Evolutionary conservation across 2,329 filamentous ascomycete genomes (phyloP), one percentile per base, ranked within the genome.

Genomic region (Penicillium rolfsii): DNA sequence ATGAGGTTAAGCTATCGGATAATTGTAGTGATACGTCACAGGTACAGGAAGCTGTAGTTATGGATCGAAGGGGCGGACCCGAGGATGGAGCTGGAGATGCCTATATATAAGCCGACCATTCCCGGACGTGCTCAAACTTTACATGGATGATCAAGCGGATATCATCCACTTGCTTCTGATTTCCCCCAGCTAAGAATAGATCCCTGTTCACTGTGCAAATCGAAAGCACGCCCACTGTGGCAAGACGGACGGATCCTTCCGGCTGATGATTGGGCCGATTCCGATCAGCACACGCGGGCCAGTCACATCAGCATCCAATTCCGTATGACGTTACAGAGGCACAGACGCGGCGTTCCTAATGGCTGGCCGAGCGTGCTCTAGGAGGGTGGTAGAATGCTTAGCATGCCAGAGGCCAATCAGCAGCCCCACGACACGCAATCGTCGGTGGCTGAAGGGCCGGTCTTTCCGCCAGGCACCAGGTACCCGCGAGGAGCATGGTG

Each of bases 361-460:
- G 65, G 64, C 24, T 43, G 30, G 54, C 56, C 57, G 52, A 55
- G 35, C 57, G 45, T 49, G 55, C 5, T 24, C 55, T 59, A 49
- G 26, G 26, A 6, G 12, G 11, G 24, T 58, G 46, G 61, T 49
- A 64, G 65, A 67, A 66, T 69, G 67, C 66, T 69, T 68, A 67
- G 61, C 59, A 61, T 62, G 7, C 14, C 14, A 19, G 16, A 30
- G 43, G 9, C 67, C 66, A 68, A 67, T 67, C 60, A 57, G n/a
- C 12, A 12, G 5, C 38, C 16, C 14, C 8, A 36, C 26, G 62
- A 61, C 66, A 62, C 65, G 67, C 67, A 68, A 66, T 57, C 61
- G 38, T 43, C 22, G 48, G 65, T 67, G 67, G 66, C 66, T 66
- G 63, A 57, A 61, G 36, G 36, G 52, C 49, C 28, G 55, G n/a